A percentile compares a stretch with the other conserved stretches of the same genome.
Conservation (phyloP, 345 rosid species). For the Linum usitatissimum region DNA sequence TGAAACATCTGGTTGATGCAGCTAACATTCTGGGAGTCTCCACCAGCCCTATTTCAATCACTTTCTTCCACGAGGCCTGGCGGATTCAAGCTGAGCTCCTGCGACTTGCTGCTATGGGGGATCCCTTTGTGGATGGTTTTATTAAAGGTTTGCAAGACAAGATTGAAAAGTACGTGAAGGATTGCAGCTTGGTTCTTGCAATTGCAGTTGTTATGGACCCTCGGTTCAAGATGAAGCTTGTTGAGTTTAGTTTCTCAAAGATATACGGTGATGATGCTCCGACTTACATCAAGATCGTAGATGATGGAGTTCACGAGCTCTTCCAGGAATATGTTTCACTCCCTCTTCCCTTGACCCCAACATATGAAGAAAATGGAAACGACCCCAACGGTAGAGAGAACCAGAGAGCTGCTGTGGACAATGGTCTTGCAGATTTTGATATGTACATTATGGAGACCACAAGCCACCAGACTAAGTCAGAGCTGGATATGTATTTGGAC, state of each 20-base stretch:
- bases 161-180: slow-evolving; percentile 65
- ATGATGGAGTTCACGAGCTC: slow-evolving; percentile 76
- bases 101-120: slow-evolving; percentile 43
- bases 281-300: slow-evolving; percentile 49
- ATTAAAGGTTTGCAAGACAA: slow-evolving; percentile 54
- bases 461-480: slow-evolving; percentile 57
- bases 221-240: slow-evolving; percentile 91
- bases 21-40: slow-evolving; percentile 41
- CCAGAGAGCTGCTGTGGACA: slow-evolving; percentile 31
- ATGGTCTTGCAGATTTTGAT: slow-evolving; percentile 76
- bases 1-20: slow-evolving; percentile 74
- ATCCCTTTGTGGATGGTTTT: slow-evolving; percentile 39
- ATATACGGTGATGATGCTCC: slow-evolving; percentile 71
- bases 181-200: slow-evolving; percentile 76
- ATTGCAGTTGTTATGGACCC: slow-evolving; percentile 92
- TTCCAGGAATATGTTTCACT: slow-evolving; percentile 65
- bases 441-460: slow-evolving; percentile 68
- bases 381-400: slow-evolving; percentile 27
- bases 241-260: slow-evolving; percentile 86
- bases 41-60: slow-evolving; percentile 40
- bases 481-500: slow-evolving; percentile 80
- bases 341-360: slow-evolving; percentile 53
- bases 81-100: slow-evolving; percentile 67
- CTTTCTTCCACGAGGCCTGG: slow-evolving; percentile 79
- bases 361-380: slow-evolving; percentile 46